Conservation (phyloP, 345 rosid genomes). For the Euphorbia pulcherrima region DNA sequence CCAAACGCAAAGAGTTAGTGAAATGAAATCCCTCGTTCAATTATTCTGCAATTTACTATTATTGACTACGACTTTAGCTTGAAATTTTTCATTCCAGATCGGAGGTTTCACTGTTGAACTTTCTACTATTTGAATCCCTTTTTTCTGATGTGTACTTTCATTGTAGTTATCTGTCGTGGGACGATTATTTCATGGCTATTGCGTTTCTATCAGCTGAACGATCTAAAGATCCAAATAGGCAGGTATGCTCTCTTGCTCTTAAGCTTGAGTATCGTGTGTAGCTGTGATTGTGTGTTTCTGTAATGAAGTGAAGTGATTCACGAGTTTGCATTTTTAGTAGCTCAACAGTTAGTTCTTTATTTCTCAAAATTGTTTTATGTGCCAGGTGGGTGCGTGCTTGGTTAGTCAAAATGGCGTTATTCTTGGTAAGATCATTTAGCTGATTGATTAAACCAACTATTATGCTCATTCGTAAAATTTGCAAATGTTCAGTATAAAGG, state of each 20-base stretch:
- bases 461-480: neutral
- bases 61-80: neutral
- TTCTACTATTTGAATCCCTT: neutral
- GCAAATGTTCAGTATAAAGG: neutral
- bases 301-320: neutral
- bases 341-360: neutral
- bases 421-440: constrained; percentile 54
- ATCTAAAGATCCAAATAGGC: constrained; percentile 95
- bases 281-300: neutral
- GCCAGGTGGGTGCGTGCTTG: constrained; percentile 92
- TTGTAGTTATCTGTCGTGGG: constrained; percentile 85
- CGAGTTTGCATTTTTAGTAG: neutral
- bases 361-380: neutral
- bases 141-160: neutral
- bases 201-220: constrained; percentile 80
- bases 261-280: neutral
- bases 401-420: constrained; percentile 82
- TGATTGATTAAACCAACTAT: neutral
- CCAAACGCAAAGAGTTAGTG: constrained; percentile 73
- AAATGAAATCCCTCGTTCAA: neutral
- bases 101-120: neutral
- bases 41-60: neutral
- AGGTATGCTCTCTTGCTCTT: constrained; percentile 40
- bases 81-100: neutral
- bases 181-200: constrained; percentile 91